A percentile compares a stretch with the other conserved stretches of the same genome.
These are phyloP conservation scores for Populus alba DNA, from an alignment of 345 rosid genomes.

Conservation along the genomic window DNA sequence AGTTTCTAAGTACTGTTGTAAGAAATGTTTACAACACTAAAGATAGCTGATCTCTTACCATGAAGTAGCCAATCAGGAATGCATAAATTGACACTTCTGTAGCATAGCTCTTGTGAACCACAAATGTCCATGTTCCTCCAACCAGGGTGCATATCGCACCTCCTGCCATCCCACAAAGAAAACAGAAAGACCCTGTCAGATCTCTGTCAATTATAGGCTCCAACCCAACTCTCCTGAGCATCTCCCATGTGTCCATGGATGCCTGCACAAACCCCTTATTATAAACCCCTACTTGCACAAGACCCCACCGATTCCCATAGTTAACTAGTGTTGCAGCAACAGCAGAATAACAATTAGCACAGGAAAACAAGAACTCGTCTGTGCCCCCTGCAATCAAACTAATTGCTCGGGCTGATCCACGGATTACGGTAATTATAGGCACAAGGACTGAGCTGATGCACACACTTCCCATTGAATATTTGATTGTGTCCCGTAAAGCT, in stretches of 20 bases:
- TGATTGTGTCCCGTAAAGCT: constrained; percentile 45
- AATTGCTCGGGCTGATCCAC: constrained; percentile 58
- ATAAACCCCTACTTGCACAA: constrained; percentile 71
- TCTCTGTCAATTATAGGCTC: constrained; percentile 60
- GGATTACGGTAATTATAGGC: constrained; percentile 45
- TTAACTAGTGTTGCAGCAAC: constrained; percentile 45
- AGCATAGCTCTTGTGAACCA: constrained; percentile 52
- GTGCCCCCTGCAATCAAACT: constrained; percentile 45
- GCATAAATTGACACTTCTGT: constrained; percentile 61
- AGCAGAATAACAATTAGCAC: constrained; percentile 59
- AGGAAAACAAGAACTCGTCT: constrained; percentile 69
- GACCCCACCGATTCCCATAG: constrained; percentile 75
- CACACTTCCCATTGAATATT: constrained; percentile 53
- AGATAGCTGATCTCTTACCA: constrained; percentile 40
- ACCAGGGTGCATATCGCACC: constrained; percentile 57
- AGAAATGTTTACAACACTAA: background rate
- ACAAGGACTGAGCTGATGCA: constrained; percentile 62
- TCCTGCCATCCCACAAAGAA: constrained; percentile 54
- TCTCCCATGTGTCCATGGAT: constrained; percentile 65
- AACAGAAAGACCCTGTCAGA: constrained; percentile 74
- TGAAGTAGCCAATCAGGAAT: constrained; percentile 70
- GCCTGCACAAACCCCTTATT: constrained; percentile 69
- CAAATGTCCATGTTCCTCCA: constrained; percentile 66
- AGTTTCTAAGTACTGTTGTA: background rate
- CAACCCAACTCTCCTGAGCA: constrained; percentile 39